Percentiles rank a stretch among this genome's conserved stretches.
Conservation (phyloP, 257 asterid genomes). For the Paraleonurus japonicus region DNA sequence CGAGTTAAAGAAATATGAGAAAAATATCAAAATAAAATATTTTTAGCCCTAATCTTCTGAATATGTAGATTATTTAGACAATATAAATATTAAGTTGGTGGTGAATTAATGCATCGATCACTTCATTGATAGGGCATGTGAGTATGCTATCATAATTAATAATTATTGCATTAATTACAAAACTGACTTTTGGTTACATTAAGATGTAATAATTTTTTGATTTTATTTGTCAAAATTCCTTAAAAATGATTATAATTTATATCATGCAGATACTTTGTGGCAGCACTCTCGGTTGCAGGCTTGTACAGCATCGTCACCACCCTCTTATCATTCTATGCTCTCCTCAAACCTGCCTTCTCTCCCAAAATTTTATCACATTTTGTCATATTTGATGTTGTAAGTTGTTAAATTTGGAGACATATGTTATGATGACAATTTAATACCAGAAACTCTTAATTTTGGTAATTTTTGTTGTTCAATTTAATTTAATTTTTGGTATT, state of each 20-base stretch:
- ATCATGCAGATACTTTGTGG: conserved; percentile 46
- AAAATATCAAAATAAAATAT: too few species aligned
- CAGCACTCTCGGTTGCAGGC: conserved; percentile 44
- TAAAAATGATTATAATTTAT: background rate
- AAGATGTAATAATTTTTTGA: background rate
- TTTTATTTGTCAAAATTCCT: background rate
- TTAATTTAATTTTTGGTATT: too few species aligned
- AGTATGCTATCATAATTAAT: background rate
- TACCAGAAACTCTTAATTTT: too few species aligned
- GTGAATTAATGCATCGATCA: background rate
- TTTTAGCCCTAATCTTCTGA: background rate
- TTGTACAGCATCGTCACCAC: conserved; percentile 40
- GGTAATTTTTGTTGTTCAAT: too few species aligned
- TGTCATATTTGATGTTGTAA: conserved; percentile 44
- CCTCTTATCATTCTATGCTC: conserved; percentile 32
- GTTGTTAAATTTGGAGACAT: background rate
- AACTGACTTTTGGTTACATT: background rate
- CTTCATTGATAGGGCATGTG: background rate
- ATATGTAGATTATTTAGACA: background rate
- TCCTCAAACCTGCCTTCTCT: conserved; percentile 34
- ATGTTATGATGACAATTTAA: too few species aligned
- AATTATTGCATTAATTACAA: background rate
- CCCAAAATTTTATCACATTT: conserved; percentile 26
- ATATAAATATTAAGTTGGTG: background rate
- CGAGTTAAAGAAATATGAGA: too few species aligned